Evolutionary conservation across 2,329 filamentous ascomycete species (phyloP), one percentile per base, ranked within the genome.

Genomic region (Ascochyta pisi): DNA sequence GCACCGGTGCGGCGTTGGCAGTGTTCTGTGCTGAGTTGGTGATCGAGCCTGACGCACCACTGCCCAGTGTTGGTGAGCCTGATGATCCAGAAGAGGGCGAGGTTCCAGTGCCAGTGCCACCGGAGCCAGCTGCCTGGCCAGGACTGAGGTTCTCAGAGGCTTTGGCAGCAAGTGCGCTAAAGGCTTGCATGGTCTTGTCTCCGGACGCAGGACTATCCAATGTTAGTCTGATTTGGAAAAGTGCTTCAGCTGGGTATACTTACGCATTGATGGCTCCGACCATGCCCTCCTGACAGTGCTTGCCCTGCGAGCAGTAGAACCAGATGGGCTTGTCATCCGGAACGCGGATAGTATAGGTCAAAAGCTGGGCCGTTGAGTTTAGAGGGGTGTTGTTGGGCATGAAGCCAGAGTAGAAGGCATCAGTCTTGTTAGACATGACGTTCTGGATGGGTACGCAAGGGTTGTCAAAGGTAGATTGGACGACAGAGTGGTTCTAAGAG

Each of bases 231-330:
- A 3, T 23, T 44, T 8, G 16, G n/a, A 3, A 15, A 6, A 19
- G 1, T 33, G 34, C 12, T 40, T 3, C 4, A 34, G 15, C 26
- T 9, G n/a, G 16, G 77, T 27, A 16, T 39, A 66, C 86, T 77
- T 77, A 89, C 87, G 88, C 85, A 76, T 93, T 92, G 71, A 92
- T 87, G 29, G 90, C 89, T 79, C 90, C 88, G 54, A 84, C 82
- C 88, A 92, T 92, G 59, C 89, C 89, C 43, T 73, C 78, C 75
- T 92, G 84, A 76, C 90, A 95, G 78, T 95, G 91, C 69, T 82
- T 84, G 41, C 73, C 86, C 75, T 92, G 88, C 27, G 86, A 86
- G 78, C 90, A 94, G 82, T 89, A 94, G 62, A 90, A 78, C 90
- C 91, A 95, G 62, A 93, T 81, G 27, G 91, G 90, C 51, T 83